Evolutionary conservation across 2,329 filamentous ascomycete genomes (phyloP), one percentile per base, ranked within the genome.

Genomic region (Ophiostoma australiae): DNA sequence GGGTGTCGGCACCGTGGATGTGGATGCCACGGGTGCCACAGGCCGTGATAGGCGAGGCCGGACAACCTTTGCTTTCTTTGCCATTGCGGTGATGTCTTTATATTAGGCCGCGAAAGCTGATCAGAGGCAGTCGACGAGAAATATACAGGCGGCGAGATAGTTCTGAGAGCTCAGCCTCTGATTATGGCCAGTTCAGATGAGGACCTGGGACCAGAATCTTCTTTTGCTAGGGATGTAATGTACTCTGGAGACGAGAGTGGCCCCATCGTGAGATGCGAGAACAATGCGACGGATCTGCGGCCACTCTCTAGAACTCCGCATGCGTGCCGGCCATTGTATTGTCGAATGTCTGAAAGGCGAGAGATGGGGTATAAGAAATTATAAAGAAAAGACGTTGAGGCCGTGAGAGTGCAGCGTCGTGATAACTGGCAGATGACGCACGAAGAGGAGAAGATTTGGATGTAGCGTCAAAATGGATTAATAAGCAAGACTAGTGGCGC

Each of bases 221-320:
- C 11, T 13, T 41, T 41, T 13, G 67, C 39, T 8, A 20, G 27
- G 31, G 70, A 67, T 70, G 31, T 39, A 39, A 55, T 65, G 31
- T 63, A 41, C 66, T 71, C 69, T 58, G 13, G 39, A 13, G 13
- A 41, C 78, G 83, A 85, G 83, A 83, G 83, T 84, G 84, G 83
- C 84, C 81, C 85, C 86, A 87, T 87, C 78, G 81, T 80, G 80
- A 82, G 80, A 76, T 77, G 77, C 77, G 70, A 70, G 31, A 41
- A 70, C 72, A 72, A 74, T 76, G 77, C 78, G 78, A 79, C 79
- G 78, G 80, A 76, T 76, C 78, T 81, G 71, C 77, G 78, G 79
- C 84, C 83, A 86, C 84, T 84, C 84, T 85, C 82, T 85, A 87
- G 74, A 83, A 83, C 73, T 81, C 81, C 84, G 81, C 81, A 80